phyloP scores from a whole-genome alignment of 2,329 filamentous ascomycete species.

The Endothia cerciana region DNA sequence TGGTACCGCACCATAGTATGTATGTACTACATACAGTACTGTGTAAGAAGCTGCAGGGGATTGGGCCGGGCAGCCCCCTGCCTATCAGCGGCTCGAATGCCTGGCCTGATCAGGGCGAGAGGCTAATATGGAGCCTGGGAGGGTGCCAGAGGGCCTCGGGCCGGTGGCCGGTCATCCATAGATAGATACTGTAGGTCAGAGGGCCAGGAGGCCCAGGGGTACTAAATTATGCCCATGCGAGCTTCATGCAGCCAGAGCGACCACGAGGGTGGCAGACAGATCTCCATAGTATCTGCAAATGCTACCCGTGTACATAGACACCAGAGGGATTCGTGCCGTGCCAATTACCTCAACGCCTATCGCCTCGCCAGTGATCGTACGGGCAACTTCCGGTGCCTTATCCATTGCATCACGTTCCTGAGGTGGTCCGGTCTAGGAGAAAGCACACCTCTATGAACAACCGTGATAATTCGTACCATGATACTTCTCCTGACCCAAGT shows the following conservation, averaged over 20 bases:
- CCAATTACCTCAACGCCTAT: too few species aligned
- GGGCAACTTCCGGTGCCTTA: neutral
- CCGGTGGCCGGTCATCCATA: too few species aligned
- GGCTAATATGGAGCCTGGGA: too few species aligned
- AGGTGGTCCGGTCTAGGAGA: too few species aligned
- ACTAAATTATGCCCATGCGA: constrained; percentile 1
- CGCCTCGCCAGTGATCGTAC: neutral
- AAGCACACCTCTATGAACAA: too few species aligned
- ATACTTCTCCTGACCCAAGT: too few species aligned
- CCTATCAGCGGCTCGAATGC: neutral
- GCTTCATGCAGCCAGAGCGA: neutral
- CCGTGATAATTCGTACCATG: too few species aligned
- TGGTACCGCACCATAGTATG: neutral
- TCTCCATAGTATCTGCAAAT: too few species aligned
- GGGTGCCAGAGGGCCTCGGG: neutral
- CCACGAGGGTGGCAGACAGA: neutral
- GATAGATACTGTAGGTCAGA: too few species aligned
- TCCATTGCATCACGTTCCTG: neutral
- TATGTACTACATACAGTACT: too few species aligned
- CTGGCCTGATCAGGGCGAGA: neutral
- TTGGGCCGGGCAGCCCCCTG: neutral
- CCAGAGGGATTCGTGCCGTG: neutral
- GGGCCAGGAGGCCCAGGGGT: neutral
- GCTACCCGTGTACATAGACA: neutral
- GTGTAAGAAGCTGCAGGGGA: neutral